A percentile compares a stretch with the other conserved stretches of the same genome.
These are phyloP conservation scores for Fraxinus sp. DNA, from an alignment of 305 asterid species.

Conservation along the genomic window DNA sequence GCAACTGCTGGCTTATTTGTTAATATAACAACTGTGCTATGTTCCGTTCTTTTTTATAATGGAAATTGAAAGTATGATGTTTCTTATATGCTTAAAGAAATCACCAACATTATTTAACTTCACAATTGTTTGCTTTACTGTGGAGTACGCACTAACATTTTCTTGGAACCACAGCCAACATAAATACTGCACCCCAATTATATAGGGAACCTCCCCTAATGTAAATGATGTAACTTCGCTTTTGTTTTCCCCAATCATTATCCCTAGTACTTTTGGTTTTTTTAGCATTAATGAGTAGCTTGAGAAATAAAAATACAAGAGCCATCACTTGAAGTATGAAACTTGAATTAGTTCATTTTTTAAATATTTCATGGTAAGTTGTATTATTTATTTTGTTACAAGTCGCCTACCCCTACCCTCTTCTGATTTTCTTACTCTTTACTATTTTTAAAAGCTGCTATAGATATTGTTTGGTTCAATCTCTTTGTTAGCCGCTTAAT, in stretches of 20 bases:
- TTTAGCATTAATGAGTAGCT: neutral
- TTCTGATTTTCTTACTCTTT: neutral
- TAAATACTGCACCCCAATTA: neutral
- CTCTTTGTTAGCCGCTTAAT: neutral
- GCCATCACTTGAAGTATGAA: neutral
- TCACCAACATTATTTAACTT: neutral
- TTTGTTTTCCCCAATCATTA: neutral
- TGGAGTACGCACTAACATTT: neutral
- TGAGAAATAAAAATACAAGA: neutral
- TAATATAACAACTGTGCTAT: neutral
- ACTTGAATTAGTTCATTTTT: neutral
- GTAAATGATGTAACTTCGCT: neutral
- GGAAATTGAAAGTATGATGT: neutral
- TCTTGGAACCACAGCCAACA: neutral
- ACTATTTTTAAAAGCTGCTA: neutral
- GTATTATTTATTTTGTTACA: neutral
- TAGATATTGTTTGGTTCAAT: neutral
- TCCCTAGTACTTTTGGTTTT: neutral
- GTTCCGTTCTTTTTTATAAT: neutral
- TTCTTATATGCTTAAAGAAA: neutral
- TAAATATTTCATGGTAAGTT: neutral
- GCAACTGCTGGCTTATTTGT: neutral
- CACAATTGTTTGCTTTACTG: neutral
- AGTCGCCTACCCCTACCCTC: neutral
- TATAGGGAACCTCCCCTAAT: neutral